Evolutionary conservation across 2,329 filamentous ascomycete species (phyloP), one percentile per base, ranked within the genome.

Genomic region (Venturia oleaginea): DNA sequence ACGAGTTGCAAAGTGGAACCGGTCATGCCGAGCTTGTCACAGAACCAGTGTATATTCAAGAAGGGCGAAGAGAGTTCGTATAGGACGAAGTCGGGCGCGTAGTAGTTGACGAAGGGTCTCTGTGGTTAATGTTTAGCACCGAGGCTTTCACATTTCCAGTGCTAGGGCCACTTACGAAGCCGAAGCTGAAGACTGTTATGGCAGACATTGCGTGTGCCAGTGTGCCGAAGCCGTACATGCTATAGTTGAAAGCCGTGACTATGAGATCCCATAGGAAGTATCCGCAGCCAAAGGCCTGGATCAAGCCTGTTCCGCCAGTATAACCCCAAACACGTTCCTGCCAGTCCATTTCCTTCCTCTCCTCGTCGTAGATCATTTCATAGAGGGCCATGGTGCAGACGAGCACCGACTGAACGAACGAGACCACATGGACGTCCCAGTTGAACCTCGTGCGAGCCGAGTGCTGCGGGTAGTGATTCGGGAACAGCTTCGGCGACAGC

Each of bases 11-110:
- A 75, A 63, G 80, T 81, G 24, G 87, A 86, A 40, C 91, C 91
- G 0, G 91, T 94, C 81, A 91, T 86, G 71, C 86, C 83, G 65
- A 93, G 79, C 79, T 95, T 95, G 77, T 95, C 91, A 76, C 89
- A 90, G 79, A 94, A 94, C 91, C 91, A 95, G 79, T 95, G 91
- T 72, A 94, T 84, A 73, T 95, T 95, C 65, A 94, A 82, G 76
- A 94, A 92, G 13, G 90, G 90, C 4, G 88, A 89, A 32, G 89
- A 92, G 43, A 95, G 83, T 76, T 95, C 91, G 84, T 92, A 95
- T 65, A 94, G 86, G 70, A 95, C 90, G 75, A 95, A 95, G 66
- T 85, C 85, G 64, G 84, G 83, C 65, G 84, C 88, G 76, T 94
- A 95, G 79, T 87, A 92, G 78, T 93, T 92, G 68, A 92, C 82